phyloP scores from a whole-genome alignment of 192 early-diverging fungal species.

The Coemansia sp. region DNA sequence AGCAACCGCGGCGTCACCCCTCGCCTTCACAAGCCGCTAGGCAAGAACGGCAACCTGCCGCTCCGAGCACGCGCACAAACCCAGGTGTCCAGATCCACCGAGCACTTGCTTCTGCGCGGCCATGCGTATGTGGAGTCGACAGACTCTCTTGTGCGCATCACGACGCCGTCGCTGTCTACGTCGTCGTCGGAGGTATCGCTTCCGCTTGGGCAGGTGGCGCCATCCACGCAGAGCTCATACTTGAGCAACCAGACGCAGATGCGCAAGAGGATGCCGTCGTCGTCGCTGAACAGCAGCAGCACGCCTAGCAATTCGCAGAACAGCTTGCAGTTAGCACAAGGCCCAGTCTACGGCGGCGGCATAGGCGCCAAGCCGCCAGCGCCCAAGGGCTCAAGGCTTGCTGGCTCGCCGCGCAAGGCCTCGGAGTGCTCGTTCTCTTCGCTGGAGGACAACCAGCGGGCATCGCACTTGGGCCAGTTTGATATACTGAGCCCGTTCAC shows the following conservation, averaged over 20 bases:
- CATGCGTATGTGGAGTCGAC: slow-evolving; percentile 38
- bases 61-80: slow-evolving; percentile 43
- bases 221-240: neutral
- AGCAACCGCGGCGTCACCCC: slow-evolving; percentile 13
- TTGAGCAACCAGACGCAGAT: slow-evolving; percentile 3
- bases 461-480: slow-evolving; percentile 24
- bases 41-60: slow-evolving; percentile 3
- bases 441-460: slow-evolving; percentile 31
- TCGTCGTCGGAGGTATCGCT: slow-evolving; percentile 53
- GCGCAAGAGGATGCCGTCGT: slow-evolving; percentile 27
- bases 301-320: slow-evolving; percentile 16
- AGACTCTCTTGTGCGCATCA: slow-evolving; percentile 48
- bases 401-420: slow-evolving; percentile 22
- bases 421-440: slow-evolving; percentile 42
- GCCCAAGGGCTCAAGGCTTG: neutral
- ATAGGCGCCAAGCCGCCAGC: slow-evolving; percentile 4
- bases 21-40: slow-evolving; percentile 13
- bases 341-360: slow-evolving; percentile 11
- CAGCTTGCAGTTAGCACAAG: slow-evolving; percentile 14
- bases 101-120: slow-evolving; percentile 24
- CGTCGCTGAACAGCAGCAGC: slow-evolving; percentile 10
- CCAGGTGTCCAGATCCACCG: slow-evolving; percentile 33
- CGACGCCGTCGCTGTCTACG: slow-evolving; percentile 48
- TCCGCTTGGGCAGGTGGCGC: slow-evolving; percentile 21
- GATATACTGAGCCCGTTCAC: slow-evolving; percentile 47